Percentiles rank a stretch among this genome's conserved stretches.
phyloP scores from a whole-genome alignment of 768 basidiomycete genomes.

The Suillus subalutaceus region DNA sequence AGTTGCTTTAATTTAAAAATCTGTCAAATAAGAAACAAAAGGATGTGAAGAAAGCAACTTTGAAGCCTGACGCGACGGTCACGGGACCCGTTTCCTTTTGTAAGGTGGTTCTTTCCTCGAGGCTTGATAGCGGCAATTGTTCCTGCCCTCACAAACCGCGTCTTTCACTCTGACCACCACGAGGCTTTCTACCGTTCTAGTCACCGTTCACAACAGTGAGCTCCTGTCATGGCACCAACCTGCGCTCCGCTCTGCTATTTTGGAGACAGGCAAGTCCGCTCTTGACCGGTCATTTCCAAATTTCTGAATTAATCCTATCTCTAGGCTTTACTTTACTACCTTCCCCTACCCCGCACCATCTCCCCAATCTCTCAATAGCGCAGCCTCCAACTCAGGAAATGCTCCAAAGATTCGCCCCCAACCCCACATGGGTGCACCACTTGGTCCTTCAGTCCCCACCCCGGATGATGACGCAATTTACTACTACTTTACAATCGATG shows the following conservation, averaged over 20 bases:
- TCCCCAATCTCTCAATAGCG: constrained; percentile 65
- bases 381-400: constrained; percentile 52
- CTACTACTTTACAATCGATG: constrained; percentile 93
- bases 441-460: constrained; percentile 52
- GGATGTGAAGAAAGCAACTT: constrained; percentile 2
- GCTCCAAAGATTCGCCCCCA: constrained; percentile 65
- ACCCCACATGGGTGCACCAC: constrained; percentile 57
- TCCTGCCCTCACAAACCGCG: constrained; percentile 10
- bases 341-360: constrained; percentile 76
- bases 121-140: constrained; percentile 30
- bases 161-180: constrained; percentile 17
- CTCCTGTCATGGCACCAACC: constrained; percentile 38
- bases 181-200: background rate
- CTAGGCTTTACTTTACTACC: constrained; percentile 87
- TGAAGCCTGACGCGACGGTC: constrained; percentile 35
- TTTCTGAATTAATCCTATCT: constrained; percentile 10
- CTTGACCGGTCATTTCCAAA: constrained; percentile 14
- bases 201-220: background rate
- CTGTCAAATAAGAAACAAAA: background rate
- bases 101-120: constrained; percentile 22
- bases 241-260: constrained; percentile 84
- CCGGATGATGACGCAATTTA: constrained; percentile 77
- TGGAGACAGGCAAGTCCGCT: constrained; percentile 63
- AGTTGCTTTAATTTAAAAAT: background rate
- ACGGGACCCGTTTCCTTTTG: constrained; percentile 39